phyloP scores from a whole-genome alignment of 768 basidiomycete species.

The Boletus pseudo-olivaceus region DNA sequence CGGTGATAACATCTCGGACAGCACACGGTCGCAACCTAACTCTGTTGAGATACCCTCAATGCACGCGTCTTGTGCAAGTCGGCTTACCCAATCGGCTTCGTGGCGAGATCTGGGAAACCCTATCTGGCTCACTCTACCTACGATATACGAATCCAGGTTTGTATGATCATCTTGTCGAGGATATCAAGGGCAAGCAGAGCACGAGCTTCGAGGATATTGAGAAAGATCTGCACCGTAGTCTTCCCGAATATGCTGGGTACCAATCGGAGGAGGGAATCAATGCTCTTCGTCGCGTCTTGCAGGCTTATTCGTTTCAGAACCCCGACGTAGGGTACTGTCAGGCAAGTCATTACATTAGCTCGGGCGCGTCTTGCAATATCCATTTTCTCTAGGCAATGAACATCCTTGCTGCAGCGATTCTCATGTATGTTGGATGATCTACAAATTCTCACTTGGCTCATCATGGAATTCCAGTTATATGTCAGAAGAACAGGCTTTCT shows the following conservation, averaged over 20 bases:
- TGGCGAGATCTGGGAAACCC: conserved; percentile 97
- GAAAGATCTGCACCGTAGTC: conserved; percentile 92
- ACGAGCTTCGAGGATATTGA: conserved; percentile 98
- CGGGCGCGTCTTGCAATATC: neutral
- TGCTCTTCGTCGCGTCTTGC: conserved; percentile 83
- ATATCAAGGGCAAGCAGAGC: conserved; percentile 73
- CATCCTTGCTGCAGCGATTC: conserved; percentile 91
- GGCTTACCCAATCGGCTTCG: conserved; percentile 92
- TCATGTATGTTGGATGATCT: conserved; percentile 57
- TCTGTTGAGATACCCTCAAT: conserved; percentile 91
- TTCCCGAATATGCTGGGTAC: conserved; percentile 97
- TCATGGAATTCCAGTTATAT: conserved; percentile 64
- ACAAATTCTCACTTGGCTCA: conserved; percentile 7
- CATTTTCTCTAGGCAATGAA: conserved; percentile 78
- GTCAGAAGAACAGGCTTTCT: conserved; percentile 99
- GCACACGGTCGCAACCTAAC: conserved; percentile 95
- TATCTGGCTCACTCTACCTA: conserved; percentile 90
- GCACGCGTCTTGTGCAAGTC: conserved; percentile 95
- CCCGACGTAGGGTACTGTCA: conserved; percentile 95
- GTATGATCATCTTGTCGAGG: conserved; percentile 71
- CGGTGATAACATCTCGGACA: conserved; percentile 30
- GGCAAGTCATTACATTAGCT: conserved; percentile 35
- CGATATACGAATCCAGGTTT: conserved; percentile 83
- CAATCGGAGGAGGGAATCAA: conserved; percentile 85
- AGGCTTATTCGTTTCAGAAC: conserved; percentile 94